Base-by-base conservation (phyloP, 768 basidiomycete species). In the Xanthoconium stramineum region DNA sequence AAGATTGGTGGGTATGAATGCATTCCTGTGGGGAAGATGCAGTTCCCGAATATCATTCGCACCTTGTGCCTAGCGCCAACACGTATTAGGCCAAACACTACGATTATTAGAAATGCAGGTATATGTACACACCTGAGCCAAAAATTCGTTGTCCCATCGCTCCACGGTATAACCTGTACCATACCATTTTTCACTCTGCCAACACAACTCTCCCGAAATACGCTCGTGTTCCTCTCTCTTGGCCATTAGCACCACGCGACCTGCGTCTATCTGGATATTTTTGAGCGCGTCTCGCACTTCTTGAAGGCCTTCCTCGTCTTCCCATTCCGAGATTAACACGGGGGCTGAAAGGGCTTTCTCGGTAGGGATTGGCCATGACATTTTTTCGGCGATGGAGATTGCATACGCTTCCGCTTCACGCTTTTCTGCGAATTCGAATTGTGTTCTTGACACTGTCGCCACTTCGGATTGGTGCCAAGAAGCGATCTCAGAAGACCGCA, bases 161-260 rank as follows among this genome's bases (percentile, higher is more conserved):
- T 90, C 81, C n/a, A 95, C 83, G 36, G 77, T 76, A 71, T 95
- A 98, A 58, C 83, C 80, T 3, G 97, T 98, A 6, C 89, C 92
- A 71, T 99, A 99, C 84, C 93, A 94, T 42, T 88, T 86, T 72
- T 98, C 97, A 43, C 80, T 83, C 60, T 80, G 65, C 91, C 91
- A 94, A 37, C 73, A 70, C 17, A 77, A 67, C 14, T 75, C 56
- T 55, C 79, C 83, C 28, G 72, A 69, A 52, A 88, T 75, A 39
- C 85, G 75, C 51, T 76, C 78, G 43, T 78, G 76, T 32, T 82
- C 86, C 57, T 84, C 82, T 42, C 80, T 82, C 68, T 84, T 84
- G n/a, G 86, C 86, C 81, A 92, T 91, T 39, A 99, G 71, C 28
- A 89, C 83, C 20, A 86, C 83, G 20, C 91, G 78, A 46, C 86